Evolutionary conservation across 108 stramenopile genomes (phyloP).

Genomic region (Mayamaea pseudoterrestris): DNA sequence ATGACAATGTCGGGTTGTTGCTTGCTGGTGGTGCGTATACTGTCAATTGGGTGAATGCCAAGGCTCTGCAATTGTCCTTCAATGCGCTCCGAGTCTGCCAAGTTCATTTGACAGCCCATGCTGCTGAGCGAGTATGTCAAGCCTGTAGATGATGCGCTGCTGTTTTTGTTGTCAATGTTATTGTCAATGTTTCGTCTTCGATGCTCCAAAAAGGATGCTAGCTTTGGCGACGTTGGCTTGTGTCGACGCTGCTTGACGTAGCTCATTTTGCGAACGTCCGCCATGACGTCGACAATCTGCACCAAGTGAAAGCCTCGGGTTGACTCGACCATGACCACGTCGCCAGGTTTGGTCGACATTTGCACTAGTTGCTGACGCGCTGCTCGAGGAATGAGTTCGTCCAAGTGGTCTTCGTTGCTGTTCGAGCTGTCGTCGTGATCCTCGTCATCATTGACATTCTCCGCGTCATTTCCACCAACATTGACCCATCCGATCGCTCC

Average conservation of each 20-base stretch:
- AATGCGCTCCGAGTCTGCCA: conserved; percentile 93
- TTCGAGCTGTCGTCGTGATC: neutral
- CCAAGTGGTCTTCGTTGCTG: conserved; percentile 41
- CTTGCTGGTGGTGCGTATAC: conserved; percentile 16
- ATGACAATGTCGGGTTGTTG: conserved; percentile 79
- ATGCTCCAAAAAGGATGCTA: neutral
- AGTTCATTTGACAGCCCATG: conserved; percentile 98
- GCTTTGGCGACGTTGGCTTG: conserved; percentile 6
- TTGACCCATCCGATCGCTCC: conserved; percentile 66
- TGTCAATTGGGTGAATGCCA: conserved; percentile 50
- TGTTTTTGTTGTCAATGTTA: conserved; percentile 24
- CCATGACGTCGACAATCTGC: conserved; percentile 80
- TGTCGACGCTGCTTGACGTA: conserved; percentile 29
- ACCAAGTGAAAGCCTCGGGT: conserved; percentile 64
- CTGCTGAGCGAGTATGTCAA: conserved; percentile 74
- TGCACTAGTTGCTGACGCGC: conserved; percentile 42
- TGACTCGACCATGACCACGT: conserved; percentile 45
- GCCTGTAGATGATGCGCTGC: too few species aligned
- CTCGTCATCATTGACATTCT: conserved; percentile 23
- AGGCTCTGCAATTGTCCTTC: conserved; percentile 87
- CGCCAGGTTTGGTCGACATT: conserved; percentile 66
- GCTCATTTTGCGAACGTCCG: conserved; percentile 77
- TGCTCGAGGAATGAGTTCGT: conserved; percentile 42
- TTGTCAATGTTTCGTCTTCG: neutral
- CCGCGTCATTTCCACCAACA: conserved; percentile 7